Evolutionary conservation across 352 stramenopile species (phyloP), one percentile per base, ranked within the genome.

Genomic region (Phytophthora multivora): DNA sequence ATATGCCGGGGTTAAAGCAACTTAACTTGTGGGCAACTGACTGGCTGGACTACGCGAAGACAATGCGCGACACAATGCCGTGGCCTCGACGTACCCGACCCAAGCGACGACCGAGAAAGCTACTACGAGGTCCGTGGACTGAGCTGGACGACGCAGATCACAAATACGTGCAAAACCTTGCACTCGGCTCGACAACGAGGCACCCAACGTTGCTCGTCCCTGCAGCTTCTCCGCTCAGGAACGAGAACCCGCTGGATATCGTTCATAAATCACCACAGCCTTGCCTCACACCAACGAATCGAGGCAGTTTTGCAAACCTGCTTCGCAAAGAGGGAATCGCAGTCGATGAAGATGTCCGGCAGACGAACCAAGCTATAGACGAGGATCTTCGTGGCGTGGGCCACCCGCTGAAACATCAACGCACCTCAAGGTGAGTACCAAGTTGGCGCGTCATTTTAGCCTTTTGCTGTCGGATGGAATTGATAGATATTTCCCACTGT

Each of bases 271-370:
- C 50, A 5, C 47, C 41, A 15, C 62, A 64, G 15, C 75, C 73
- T 1, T 43, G 80, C 57, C 66, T 88, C 12, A 77, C 71, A 5
- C 68, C 71, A 42, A 21, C 73, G 48, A 70, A 62, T 18, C 69
- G 64, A 68, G 78, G 76, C 16, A 76, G 68, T 45, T 86, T 88
- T 51, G 64, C 65, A 2, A 77, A 53, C 4, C 40, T 88, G 40
- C 71, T 88, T 39, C 71, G 71, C 3, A 73, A 59, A 59, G 71
- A 76, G 53, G 78, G 78, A 21, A 73, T 88, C 10, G 41, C 73
- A 26, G 71, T 80, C 21, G 78, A 88, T 18, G 74, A 86, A 42
- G 73, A 83, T 57, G 71, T 71, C 35, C 53, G 49, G 35, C 63
- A 76, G 18, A 54, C 61, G 49, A 77, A 69, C 28, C 56, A 48